Evolutionary conservation across 2,329 filamentous ascomycete species (phyloP), one percentile per base, ranked within the genome.

Genomic region (Colletotrichum agaves): DNA sequence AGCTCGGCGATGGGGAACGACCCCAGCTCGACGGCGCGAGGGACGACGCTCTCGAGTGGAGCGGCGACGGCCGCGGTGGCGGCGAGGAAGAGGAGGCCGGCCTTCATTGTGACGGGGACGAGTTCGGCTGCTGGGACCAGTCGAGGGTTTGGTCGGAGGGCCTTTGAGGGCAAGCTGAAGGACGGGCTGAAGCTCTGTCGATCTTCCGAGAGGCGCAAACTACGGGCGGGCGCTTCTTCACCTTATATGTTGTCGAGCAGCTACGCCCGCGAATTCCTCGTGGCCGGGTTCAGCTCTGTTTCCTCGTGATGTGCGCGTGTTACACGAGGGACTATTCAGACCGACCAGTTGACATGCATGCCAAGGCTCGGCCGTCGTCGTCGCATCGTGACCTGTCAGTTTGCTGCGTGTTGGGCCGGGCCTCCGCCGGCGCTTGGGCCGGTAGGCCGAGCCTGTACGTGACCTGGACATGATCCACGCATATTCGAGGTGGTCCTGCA

Each of bases 1-100:
- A 69, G 67, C 53, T 63, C 63, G n/a, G 58, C 53, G 47, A 69
- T 27, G 47, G 67, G 67, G 53, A 69, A 60, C 7, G 64, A 27
- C 12, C 49, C 41, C 4, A 39, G 13, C 23, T 60, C 67, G 47
- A 27, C 23, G 47, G 37, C 23, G 37, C 64, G 63, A 27, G 46
- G 15, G 15, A 33, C 37, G 12, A 46, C 44, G 41, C 61, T 55
- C 53, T 67, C 61, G 33, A 67, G 47, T 13, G 64, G 64, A 23
- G 61, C 64, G 21, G 64, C 64, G 31, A 67, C 37, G 41, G 64
- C 64, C 53, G 59, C 46, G 13, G 58, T 55, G 53, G 53, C 67
- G 31, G 64, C 63, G 47, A 62, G 47, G 53, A 69, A 44, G 35
- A 69, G 49, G 17, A 69, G 47, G 35, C 53, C 35, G 63, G 67